Percentiles rank a stretch among this genome's conserved stretches.
These are phyloP conservation scores for Raphanus sativus DNA, from an alignment of 345 rosid genomes.

Conservation along the genomic window DNA sequence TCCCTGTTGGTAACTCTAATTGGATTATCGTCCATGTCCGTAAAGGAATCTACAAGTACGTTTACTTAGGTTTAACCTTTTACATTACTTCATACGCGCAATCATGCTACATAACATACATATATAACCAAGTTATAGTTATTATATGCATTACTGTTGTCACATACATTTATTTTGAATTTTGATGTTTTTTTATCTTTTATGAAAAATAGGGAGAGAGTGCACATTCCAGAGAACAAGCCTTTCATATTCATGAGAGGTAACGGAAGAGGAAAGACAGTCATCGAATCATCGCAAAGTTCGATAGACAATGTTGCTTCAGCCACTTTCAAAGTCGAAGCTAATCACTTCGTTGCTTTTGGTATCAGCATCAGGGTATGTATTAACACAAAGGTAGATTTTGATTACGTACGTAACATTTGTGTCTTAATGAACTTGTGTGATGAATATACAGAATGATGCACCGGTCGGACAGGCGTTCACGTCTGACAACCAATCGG, in stretches of 20 bases:
- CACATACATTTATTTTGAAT: background rate
- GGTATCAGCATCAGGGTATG: slow-evolving; percentile 85
- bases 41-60: slow-evolving; percentile 80
- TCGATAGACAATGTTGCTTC: slow-evolving; percentile 62
- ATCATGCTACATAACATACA: background rate
- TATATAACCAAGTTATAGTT: background rate
- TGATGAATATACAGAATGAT: slow-evolving; percentile 56
- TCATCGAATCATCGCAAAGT: slow-evolving; percentile 58
- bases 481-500: slow-evolving; percentile 96
- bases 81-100: background rate
- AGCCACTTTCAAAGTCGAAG: slow-evolving; percentile 69
- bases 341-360: slow-evolving; percentile 65
- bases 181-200: background rate
- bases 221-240: slow-evolving; percentile 63
- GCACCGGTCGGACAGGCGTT: slow-evolving; percentile 87
- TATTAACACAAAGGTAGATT: background rate
- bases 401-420: background rate
- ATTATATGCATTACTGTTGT: background rate
- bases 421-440: background rate
- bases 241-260: slow-evolving; percentile 91
- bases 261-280: slow-evolving; percentile 80
- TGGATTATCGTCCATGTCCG: slow-evolving; percentile 86
- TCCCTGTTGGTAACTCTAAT: slow-evolving; percentile 57
- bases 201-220: slow-evolving; percentile 58
- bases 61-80: slow-evolving; percentile 11